A percentile compares a stretch with the other conserved stretches of the same genome.
phyloP scores from a whole-genome alignment of 163 green algal genomes.

The Chlorella variabilis region DNA sequence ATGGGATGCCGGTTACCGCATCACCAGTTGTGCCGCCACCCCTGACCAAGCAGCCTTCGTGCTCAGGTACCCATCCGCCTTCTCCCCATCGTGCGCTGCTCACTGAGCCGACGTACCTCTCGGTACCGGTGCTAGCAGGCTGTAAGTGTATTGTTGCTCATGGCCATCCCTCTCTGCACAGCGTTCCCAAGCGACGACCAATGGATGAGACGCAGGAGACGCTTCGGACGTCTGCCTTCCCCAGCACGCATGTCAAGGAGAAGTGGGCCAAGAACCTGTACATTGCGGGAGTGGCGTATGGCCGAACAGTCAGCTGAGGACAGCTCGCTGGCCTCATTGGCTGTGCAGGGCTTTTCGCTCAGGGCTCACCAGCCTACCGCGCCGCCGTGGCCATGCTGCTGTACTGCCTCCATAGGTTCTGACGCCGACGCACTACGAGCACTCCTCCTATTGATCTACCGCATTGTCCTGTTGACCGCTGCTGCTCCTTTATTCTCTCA shows the following conservation, averaged over 20 bases:
- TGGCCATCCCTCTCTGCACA: conserved; percentile 32
- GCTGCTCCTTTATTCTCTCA: too few species aligned
- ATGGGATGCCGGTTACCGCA: conserved; percentile 93
- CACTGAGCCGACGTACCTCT: neutral
- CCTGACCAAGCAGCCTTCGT: conserved; percentile 97
- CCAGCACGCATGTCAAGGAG: conserved; percentile 98
- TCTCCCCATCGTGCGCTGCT: too few species aligned
- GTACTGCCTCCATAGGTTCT: too few species aligned
- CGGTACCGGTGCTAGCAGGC: neutral
- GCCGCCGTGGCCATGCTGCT: too few species aligned
- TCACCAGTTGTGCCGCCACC: conserved; percentile 97
- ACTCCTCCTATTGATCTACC: too few species aligned
- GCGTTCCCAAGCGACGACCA: conserved; percentile 84
- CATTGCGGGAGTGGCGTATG: conserved; percentile 96
- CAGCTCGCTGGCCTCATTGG: too few species aligned
- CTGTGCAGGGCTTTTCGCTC: too few species aligned
- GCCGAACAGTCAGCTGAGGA: conserved; percentile 88
- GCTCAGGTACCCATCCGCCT: conserved; percentile 57
- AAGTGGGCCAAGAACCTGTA: conserved; percentile 99
- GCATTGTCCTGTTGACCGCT: too few species aligned
- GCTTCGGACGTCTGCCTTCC: conserved; percentile 96
- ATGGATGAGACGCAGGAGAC: conserved; percentile 99
- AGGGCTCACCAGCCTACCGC: too few species aligned
- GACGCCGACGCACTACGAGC: too few species aligned
- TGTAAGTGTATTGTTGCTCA: too few species aligned